These are phyloP conservation scores for Pythium aquatile DNA, from an alignment of 352 stramenopile genomes.

Conservation along the genomic window DNA sequence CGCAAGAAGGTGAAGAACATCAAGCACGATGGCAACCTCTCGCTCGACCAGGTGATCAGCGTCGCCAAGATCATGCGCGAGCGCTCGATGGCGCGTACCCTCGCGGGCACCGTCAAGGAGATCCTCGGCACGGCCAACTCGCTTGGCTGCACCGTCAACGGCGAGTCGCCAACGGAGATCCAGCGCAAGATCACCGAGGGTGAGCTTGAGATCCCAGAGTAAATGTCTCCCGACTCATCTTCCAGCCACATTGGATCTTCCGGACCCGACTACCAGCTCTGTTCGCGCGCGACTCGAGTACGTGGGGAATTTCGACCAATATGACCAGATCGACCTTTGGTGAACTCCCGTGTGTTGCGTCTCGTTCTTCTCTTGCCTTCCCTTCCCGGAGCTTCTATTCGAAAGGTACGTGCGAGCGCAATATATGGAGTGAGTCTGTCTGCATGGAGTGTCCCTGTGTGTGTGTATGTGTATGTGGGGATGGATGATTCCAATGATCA, in stretches of 20 bases:
- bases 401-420: conserved; percentile 4
- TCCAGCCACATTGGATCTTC: not conserved
- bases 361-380: not conserved
- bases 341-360: not conserved
- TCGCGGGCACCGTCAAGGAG: conserved; percentile 99
- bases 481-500: conserved; percentile 25
- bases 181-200: conserved; percentile 95
- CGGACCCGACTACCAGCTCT: not conserved
- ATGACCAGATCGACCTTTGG: conserved; percentile 25
- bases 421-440: no score
- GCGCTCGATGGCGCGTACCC: conserved; percentile 95
- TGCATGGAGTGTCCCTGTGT: not conserved
- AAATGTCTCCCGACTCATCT: conserved; percentile 46
- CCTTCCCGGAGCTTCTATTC: not conserved
- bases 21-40: conserved; percentile 99
- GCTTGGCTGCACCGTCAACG: conserved; percentile 99
- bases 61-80: conserved; percentile 98
- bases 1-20: conserved; percentile 99
- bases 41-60: conserved; percentile 98
- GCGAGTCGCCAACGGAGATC: conserved; percentile 96
- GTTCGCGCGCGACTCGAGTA: not conserved
- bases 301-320: conserved; percentile 16
- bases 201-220: conserved; percentile 97
- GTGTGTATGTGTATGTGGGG: conserved; percentile 6
- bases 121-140: conserved; percentile 98